Conservation (phyloP, 495 filamentous ascomycete species). For the Clavariopsis aquatica region DNA sequence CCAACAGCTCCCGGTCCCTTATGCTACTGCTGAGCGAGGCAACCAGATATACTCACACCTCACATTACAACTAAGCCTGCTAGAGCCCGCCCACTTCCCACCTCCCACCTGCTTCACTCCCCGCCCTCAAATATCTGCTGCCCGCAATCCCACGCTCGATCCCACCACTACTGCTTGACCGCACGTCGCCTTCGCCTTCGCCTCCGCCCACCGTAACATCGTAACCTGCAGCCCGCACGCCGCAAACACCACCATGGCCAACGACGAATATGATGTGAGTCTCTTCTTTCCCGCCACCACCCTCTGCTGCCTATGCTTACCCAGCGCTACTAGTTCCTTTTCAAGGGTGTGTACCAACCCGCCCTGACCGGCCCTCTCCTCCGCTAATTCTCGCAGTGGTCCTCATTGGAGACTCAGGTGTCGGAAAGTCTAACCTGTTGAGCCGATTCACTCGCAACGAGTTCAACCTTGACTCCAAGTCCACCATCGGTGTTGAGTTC, state of each 20-base stretch:
- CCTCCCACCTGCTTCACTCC: constrained; percentile 2
- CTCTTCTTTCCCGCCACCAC: constrained; percentile 21
- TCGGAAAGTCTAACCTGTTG: constrained; percentile 99
- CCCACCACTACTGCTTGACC: constrained; percentile 10
- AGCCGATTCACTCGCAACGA: constrained; percentile 99
- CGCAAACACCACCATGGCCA: constrained; percentile 70
- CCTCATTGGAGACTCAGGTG: constrained; percentile 96
- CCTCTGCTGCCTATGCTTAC: constrained; percentile 33
- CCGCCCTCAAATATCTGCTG: background rate
- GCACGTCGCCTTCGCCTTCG: constrained; percentile 5
- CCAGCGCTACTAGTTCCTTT: constrained; percentile 74
- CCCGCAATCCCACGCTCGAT: background rate
- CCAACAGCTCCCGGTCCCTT: background rate
- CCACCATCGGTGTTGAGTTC: constrained; percentile 99
- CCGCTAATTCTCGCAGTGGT: constrained; percentile 65
- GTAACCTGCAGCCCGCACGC: background rate
- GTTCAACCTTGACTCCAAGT: constrained; percentile 99
- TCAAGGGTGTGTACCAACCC: constrained; percentile 75
- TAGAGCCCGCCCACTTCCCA: background rate
- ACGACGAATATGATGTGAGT: constrained; percentile 99
- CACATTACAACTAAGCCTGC: background rate
- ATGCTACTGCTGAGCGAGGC: constrained; percentile 8
- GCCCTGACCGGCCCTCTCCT: constrained; percentile 32
- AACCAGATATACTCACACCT: constrained; percentile 6
- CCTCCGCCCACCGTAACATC: constrained; percentile 37